Evolutionary conservation across 2,329 filamentous ascomycete species (phyloP).

Genomic region (Scedosporium boydii): DNA sequence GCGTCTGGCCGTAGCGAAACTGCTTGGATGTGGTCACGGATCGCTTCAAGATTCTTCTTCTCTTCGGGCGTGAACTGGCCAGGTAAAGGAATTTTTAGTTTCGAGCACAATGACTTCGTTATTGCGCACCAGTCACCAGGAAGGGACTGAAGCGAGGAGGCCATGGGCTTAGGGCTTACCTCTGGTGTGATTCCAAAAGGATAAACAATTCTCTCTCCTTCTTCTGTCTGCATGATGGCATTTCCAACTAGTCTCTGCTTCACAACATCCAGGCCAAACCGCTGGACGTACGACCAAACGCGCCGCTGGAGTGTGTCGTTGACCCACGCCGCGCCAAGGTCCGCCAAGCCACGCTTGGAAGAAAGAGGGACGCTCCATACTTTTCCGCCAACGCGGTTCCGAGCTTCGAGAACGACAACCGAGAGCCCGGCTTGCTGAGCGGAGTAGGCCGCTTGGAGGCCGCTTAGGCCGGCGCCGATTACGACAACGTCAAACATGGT

Average conservation of each 20-base stretch:
- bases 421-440: constrained; percentile 21
- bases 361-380: constrained; percentile 18
- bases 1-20: constrained; percentile 16
- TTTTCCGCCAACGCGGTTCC: constrained; percentile 32
- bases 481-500: constrained; percentile 22
- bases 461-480: constrained; percentile 26
- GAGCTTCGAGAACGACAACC: constrained; percentile 26
- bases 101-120: too few relatives aligned
- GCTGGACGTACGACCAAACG: constrained; percentile 18
- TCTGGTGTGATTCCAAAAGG: constrained; percentile 22
- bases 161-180: constrained; percentile 11
- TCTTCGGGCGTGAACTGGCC: constrained; percentile 21
- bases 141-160: too few relatives aligned
- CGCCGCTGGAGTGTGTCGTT: constrained; percentile 18
- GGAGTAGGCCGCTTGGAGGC: constrained; percentile 23
- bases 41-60: constrained; percentile 21
- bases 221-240: constrained; percentile 19
- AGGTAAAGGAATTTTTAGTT: constrained; percentile 8
- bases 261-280: constrained; percentile 19
- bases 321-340: constrained; percentile 14
- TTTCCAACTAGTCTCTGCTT: constrained; percentile 20
- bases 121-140: too few relatives aligned
- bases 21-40: constrained; percentile 25
- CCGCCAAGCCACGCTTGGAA: constrained; percentile 8
- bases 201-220: constrained; percentile 16